These are phyloP conservation scores for Aspergillus panamensis DNA, from an alignment of 495 filamentous ascomycete species.

Conservation along the genomic window DNA sequence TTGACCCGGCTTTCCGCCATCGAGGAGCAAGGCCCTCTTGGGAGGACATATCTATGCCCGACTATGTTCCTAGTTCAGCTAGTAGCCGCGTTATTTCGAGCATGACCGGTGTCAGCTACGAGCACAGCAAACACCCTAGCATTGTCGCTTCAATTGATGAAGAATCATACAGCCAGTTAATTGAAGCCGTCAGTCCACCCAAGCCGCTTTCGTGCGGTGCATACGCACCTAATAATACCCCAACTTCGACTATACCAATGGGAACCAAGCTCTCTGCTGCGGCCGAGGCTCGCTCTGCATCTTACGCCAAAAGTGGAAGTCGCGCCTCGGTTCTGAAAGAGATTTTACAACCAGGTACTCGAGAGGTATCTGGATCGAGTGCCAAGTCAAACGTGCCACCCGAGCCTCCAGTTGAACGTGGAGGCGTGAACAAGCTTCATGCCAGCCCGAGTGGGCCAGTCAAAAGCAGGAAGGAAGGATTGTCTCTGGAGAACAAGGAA, in stretches of 20 bases:
- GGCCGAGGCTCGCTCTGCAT: slow-evolving; percentile 32
- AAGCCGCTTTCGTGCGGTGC: slow-evolving; percentile 32
- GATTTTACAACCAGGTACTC: slow-evolving; percentile 26
- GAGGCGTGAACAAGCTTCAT: slow-evolving; percentile 23
- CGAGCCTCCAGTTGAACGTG: slow-evolving; percentile 11
- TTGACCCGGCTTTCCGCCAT: slow-evolving; percentile 31
- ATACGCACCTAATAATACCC: slow-evolving; percentile 43
- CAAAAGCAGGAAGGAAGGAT: slow-evolving; percentile 43
- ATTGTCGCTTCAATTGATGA: slow-evolving; percentile 34
- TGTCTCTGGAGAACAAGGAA: slow-evolving; percentile 23
- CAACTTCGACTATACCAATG: slow-evolving; percentile 28
- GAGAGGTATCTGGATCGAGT: slow-evolving; percentile 36
- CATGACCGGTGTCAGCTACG: slow-evolving; percentile 44
- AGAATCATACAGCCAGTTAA: slow-evolving; percentile 40
- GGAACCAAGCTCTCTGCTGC: slow-evolving; percentile 30
- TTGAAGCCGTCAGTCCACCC: slow-evolving; percentile 42
- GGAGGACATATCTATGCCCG: slow-evolving; percentile 53
- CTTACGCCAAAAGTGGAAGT: slow-evolving; percentile 26
- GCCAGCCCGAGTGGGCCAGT: slow-evolving; percentile 36
- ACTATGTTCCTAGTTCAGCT: slow-evolving; percentile 42
- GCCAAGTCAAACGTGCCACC: slow-evolving; percentile 23
- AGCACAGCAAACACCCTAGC: slow-evolving; percentile 44
- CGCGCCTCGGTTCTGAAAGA: slow-evolving; percentile 24
- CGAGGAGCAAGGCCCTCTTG: slow-evolving; percentile 41
- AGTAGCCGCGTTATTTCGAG: slow-evolving; percentile 44